Base-by-base conservation (phyloP, 176 grass and related monocot species). In the Oropetium thomaeum region DNA sequence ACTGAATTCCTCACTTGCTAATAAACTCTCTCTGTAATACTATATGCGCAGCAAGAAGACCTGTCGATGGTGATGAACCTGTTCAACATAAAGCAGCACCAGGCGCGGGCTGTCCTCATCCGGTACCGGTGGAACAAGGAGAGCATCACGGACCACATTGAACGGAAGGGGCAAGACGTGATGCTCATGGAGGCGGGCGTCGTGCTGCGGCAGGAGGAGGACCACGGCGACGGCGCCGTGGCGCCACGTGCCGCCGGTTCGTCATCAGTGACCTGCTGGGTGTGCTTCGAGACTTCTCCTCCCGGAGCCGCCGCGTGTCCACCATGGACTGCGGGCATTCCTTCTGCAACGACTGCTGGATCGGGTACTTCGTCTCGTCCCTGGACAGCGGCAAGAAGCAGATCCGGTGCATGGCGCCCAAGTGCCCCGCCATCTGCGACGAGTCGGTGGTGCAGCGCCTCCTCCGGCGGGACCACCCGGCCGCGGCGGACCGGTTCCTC, bases 301-400 rank as follows among this genome's bases (percentile, higher is more conserved):
- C 37, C 17, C 5, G n/a, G 17, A 3, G 16, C 22, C 25, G 35
- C n/a, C n/a, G n/a, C n/a, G 42, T 82, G 64, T 83, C 76, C 16
- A 39, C 69, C 52, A 90, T 90, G 84, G 88, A 90, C 17, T 90
- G 88, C 55, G 88, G 88, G n/a, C 88, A 87, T n/a, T 77, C 40
- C 41, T 90, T 83, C 67, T 90, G 88, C 77, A 84, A 87, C 68
- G 70, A 84, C 27, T 90, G 88, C 69, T 91, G 84, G 89, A 84
- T 81, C 2, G 53, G 73, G 14, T 45, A 91, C 79, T 91, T 91
- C 31, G n/a, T 49, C 33, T 17, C 85, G 5, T 28, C 30, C 3
- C 38, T 91, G 20, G 58, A 81, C 14, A 45, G 62, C 15, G 89
- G 84, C 9, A 74, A 84, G 19, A 91, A 73, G 34, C 84, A 80